Percentiles rank a stretch among this genome's conserved stretches.
These are phyloP conservation scores for Botrytis paeoniae DNA, from an alignment of 2,329 filamentous ascomycete species.

Conservation along the genomic window DNA sequence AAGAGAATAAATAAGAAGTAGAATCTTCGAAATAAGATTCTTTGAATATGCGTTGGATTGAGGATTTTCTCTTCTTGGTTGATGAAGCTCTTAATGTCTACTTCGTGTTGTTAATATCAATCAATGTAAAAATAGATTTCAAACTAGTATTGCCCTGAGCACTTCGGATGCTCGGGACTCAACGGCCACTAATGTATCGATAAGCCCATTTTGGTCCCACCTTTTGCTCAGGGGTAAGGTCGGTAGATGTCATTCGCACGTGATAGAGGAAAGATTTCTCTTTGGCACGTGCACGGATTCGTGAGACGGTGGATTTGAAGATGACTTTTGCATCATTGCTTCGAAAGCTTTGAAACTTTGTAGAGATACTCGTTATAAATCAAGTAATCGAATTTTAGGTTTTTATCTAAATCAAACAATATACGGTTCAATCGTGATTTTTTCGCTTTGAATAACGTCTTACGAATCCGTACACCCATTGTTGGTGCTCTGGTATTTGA, in stretches of 20 bases:
- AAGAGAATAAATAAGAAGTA: neutral
- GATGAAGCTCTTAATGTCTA: neutral
- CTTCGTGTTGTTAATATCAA: neutral
- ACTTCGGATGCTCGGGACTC: neutral
- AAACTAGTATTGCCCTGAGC: neutral
- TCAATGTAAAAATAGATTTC: neutral
- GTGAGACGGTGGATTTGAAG: neutral
- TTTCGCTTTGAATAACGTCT: no score
- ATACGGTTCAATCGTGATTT: accelerated
- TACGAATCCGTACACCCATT: no score
- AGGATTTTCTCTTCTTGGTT: neutral
- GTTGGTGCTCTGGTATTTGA: no score
- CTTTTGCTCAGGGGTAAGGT: neutral
- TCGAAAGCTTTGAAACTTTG: no score
- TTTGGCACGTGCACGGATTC: neutral
- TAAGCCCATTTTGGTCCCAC: neutral
- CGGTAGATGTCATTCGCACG: neutral
- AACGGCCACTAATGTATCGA: constrained; percentile 2
- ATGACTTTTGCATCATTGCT: neutral
- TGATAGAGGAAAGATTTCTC: neutral
- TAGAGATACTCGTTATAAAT: no score
- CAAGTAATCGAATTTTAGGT: no score
- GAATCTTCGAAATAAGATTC: neutral
- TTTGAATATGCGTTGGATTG: neutral
- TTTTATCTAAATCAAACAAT: no score